Percentiles rank a stretch among this genome's conserved stretches.
Conservation (phyloP, 2,329 filamentous ascomycete genomes). For the Colletotrichum caudatum region DNA sequence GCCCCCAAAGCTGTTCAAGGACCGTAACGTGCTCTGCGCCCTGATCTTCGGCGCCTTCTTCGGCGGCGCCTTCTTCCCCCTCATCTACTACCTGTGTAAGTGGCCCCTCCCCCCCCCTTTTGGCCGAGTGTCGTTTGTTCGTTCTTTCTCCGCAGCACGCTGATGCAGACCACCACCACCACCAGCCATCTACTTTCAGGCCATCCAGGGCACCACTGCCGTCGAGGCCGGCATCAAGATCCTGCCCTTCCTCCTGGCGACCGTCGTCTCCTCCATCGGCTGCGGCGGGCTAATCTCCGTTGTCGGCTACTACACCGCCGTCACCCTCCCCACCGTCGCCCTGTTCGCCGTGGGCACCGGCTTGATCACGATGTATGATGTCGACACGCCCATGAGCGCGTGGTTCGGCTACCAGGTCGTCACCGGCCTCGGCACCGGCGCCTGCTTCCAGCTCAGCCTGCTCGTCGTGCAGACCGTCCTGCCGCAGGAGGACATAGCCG, state of each 20-base stretch:
- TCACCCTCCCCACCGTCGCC: slow-evolving; percentile 57
- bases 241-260: slow-evolving; percentile 64
- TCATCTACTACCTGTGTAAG: slow-evolving; percentile 67
- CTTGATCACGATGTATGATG: slow-evolving; percentile 65
- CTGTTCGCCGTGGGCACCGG: slow-evolving; percentile 62
- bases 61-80: slow-evolving; percentile 63
- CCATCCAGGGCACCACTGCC: slow-evolving; percentile 64
- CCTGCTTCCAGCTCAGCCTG: slow-evolving; percentile 61
- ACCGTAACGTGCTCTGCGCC: slow-evolving; percentile 56
- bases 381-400: slow-evolving; percentile 58
- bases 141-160: neutral
- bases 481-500: slow-evolving; percentile 60
- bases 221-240: slow-evolving; percentile 67
- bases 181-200: slow-evolving; percentile 65
- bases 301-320: slow-evolving; percentile 57
- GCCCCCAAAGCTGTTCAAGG: slow-evolving; percentile 61
- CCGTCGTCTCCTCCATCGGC: slow-evolving; percentile 61
- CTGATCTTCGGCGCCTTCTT: slow-evolving; percentile 61
- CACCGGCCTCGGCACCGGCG: slow-evolving; percentile 64
- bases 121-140: neutral
- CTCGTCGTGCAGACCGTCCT: slow-evolving; percentile 66
- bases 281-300: slow-evolving; percentile 57
- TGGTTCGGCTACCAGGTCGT: slow-evolving; percentile 73
- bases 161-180: slow-evolving; percentile 47
- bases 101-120: neutral